A percentile compares a stretch with the other conserved stretches of the same genome.
These are phyloP conservation scores for Parietaria judaica DNA, from an alignment of 306 rosid genomes.

Conservation along the genomic window DNA sequence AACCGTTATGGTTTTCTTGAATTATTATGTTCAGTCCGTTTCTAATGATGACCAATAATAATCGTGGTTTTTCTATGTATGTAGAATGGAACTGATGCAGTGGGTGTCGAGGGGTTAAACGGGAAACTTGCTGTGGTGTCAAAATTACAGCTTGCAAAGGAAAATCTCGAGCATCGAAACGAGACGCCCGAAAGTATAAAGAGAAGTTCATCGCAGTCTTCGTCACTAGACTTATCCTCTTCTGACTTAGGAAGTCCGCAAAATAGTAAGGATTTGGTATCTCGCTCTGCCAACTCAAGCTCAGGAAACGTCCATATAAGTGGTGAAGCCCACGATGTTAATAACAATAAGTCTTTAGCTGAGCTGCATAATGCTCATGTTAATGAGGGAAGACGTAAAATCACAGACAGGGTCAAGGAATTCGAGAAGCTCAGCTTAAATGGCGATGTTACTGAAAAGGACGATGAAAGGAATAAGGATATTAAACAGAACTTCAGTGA, in stretches of 20 bases:
- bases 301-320: constrained; percentile 25
- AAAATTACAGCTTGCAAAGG: constrained; percentile 34
- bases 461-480: constrained; percentile 26
- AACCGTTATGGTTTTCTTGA: no score
- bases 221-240: constrained; percentile 50
- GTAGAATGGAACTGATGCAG: constrained; percentile 46
- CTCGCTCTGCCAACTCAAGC: constrained; percentile 31
- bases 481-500: constrained; percentile 24
- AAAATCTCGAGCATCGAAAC: constrained; percentile 30
- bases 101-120: constrained; percentile 25
- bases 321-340: constrained; percentile 25
- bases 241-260: constrained; percentile 57
- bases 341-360: constrained; percentile 22
- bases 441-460: constrained; percentile 9
- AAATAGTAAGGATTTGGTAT: constrained; percentile 35
- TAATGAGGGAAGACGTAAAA: constrained; percentile 12
- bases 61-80: not conserved
- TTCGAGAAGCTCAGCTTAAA: not conserved
- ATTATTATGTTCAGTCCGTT: no score
- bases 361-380: constrained; percentile 26
- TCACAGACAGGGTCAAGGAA: constrained; percentile 11
- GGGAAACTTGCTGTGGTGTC: constrained; percentile 31
- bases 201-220: constrained; percentile 42
- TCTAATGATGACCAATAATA: no score
- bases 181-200: constrained; percentile 27